These are phyloP conservation scores for Trichophyton verrucosum DNA, from an alignment of 2,329 filamentous ascomycete genomes.

Conservation along the genomic window DNA sequence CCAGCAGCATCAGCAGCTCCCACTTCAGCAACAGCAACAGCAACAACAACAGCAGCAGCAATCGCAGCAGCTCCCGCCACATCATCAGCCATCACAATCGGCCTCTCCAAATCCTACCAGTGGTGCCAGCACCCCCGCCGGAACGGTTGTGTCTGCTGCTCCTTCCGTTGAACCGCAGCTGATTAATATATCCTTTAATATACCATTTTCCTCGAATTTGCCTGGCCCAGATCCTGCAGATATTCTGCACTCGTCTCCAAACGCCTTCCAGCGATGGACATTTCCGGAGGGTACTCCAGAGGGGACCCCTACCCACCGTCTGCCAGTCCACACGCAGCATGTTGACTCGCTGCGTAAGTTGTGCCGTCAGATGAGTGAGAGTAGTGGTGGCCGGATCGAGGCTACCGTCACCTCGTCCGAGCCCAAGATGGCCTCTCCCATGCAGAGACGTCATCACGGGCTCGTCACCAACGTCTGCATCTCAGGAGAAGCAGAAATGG, in stretches of 20 bases:
- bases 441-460: slow-evolving; percentile 41
- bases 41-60: background rate
- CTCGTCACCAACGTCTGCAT: slow-evolving; percentile 80
- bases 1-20: slow-evolving; percentile 17
- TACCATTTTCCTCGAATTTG: slow-evolving; percentile 87
- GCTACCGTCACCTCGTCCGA: slow-evolving; percentile 74
- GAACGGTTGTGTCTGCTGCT: slow-evolving; percentile 39
- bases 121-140: slow-evolving; percentile 57
- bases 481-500: slow-evolving; percentile 73
- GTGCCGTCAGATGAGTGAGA: slow-evolving; percentile 68
- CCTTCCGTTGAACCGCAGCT: slow-evolving; percentile 60
- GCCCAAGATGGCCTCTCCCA: slow-evolving; percentile 50
- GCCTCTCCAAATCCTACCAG: slow-evolving; percentile 50
- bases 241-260: slow-evolving; percentile 80
- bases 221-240: slow-evolving; percentile 87
- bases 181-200: slow-evolving; percentile 92
- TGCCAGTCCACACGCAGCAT: slow-evolving; percentile 86
- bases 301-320: slow-evolving; percentile 69
- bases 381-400: slow-evolving; percentile 57
- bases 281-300: slow-evolving; percentile 79
- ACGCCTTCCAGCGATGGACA: slow-evolving; percentile 83
- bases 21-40: slow-evolving; percentile 25
- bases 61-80: background rate
- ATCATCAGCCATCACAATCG: background rate
- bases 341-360: slow-evolving; percentile 64